Evolutionary conservation across 202 grass and related monocot genomes (phyloP).

Genomic region (Digitaria exilis): DNA sequence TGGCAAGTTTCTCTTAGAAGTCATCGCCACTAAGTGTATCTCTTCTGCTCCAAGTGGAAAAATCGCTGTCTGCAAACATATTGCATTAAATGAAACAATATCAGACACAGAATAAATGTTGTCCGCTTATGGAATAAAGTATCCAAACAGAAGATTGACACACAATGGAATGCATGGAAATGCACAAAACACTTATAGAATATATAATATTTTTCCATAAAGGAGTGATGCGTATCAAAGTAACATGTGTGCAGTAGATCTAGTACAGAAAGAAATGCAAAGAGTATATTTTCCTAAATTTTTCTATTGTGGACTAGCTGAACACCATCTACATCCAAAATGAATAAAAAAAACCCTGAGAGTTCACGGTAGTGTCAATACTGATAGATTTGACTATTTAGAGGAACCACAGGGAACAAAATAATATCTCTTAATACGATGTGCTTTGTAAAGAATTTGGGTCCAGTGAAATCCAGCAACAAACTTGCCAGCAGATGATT

Average conservation of each 20-base stretch:
- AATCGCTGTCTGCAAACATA: constrained; percentile 76
- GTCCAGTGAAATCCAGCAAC: constrained; percentile 10
- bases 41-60: constrained; percentile 72
- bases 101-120: not conserved
- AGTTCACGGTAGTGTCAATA: not conserved
- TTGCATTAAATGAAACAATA: constrained; percentile 16
- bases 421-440: constrained; percentile 9
- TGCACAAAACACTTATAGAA: not conserved
- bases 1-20: constrained; percentile 54
- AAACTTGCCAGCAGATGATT: constrained; percentile 25
- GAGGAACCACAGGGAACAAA: not conserved
- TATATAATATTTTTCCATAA: constrained; percentile 14
- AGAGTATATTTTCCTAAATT: not conserved
- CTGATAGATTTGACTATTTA: constrained; percentile 1
- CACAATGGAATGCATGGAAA: not conserved
- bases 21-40: constrained; percentile 94
- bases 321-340: constrained; percentile 18
- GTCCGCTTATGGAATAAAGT: not conserved
- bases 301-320: not conserved
- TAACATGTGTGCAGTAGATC: not conserved
- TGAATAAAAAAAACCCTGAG: not conserved
- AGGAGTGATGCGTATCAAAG: not conserved
- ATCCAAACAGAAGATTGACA: not conserved
- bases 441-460: not conserved
- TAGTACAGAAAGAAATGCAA: constrained; percentile 15